Base-by-base conservation (phyloP, 2,329 filamentous ascomycete genomes). In the Stenocarpella maydis region DNA sequence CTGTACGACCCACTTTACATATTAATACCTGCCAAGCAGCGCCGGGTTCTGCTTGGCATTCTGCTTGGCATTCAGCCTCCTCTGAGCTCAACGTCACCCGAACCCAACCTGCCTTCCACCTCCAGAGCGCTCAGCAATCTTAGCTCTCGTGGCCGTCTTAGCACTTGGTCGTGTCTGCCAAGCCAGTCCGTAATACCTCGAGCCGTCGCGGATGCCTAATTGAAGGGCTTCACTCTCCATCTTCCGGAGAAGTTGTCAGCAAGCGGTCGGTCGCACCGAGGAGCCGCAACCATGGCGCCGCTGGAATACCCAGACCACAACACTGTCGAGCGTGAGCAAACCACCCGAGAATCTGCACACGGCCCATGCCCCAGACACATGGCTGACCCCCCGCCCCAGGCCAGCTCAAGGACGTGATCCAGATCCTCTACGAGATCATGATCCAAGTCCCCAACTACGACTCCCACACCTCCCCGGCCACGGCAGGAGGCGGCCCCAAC, bases 391-490 rank as follows among this genome's bases (percentile, higher is more conserved):
- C 19, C 12, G 9, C 37, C 37, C 5, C 74, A 89, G 88, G 85
- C 74, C 83, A 87, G 78, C 82, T 90, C 79, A 88, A 89, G 75
- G 84, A 88, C 74, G 83, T 88, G 71, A 88, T 91, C 77, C 87
- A 90, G 75, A 87, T 88, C 73, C 84, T 90, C 49, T 90, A 88
- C 82, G 84, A 88, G 74, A 79, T 90, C 70, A 87, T 90, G 83
- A 86, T 91, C 54, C 88, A 91, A 75, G 83, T 87, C 34, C 84
- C 86, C 39, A 84, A 86, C 69, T 91, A 90, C 81, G 88, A 90
- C 81, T 80, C 82, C 49, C 81, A 83, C 54, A 75, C 74, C 70
- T 79, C 80, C 69, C 82, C 83, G 1, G 19, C 68, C 34, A n/a
- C n/a, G n/a, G 19, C 58, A n/a, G 54, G 54, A 12, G 50, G 26